Evolutionary conservation across 306 rosid genomes (phyloP).

Genomic region (peach (Prunus persica)): DNA sequence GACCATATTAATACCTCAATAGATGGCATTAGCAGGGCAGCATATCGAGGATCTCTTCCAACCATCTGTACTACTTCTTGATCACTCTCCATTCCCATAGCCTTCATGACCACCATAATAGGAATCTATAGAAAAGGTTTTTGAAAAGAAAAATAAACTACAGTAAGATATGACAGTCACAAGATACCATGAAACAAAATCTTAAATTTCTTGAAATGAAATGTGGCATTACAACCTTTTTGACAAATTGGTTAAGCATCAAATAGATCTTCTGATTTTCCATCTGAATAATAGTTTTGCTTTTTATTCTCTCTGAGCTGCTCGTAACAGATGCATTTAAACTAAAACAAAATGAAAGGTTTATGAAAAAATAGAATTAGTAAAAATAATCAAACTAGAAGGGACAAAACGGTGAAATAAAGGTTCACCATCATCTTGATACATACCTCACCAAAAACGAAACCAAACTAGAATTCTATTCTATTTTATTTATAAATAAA

Average conservation of each 20-base stretch:
- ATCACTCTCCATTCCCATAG: slow-evolving; percentile 89
- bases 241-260: slow-evolving; percentile 58
- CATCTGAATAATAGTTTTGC: slow-evolving; percentile 76
- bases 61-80: slow-evolving; percentile 90
- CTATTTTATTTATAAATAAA: too few relatives aligned
- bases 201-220: slow-evolving; percentile 16
- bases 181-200: slow-evolving; percentile 11
- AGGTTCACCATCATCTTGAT: too few relatives aligned
- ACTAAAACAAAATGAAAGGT: neutral
- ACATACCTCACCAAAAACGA: too few relatives aligned
- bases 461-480: too few relatives aligned
- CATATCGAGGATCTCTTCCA: slow-evolving; percentile 87
- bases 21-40: slow-evolving; percentile 73
- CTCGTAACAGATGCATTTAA: slow-evolving; percentile 83
- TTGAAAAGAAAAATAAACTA: neutral
- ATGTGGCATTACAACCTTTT: slow-evolving; percentile 43
- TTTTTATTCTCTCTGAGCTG: slow-evolving; percentile 56
- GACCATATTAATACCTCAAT: slow-evolving; percentile 42
- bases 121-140: slow-evolving; percentile 38
- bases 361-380: slow-evolving; percentile 20
- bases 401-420: neutral
- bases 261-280: slow-evolving; percentile 72
- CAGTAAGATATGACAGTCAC: slow-evolving; percentile 7
- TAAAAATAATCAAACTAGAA: neutral
- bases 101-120: slow-evolving; percentile 78